A percentile compares a stretch with the other conserved stretches of the same genome.
phyloP scores from a whole-genome alignment of 73 alveolate genomes.

The Blepharisma stoltei region DNA sequence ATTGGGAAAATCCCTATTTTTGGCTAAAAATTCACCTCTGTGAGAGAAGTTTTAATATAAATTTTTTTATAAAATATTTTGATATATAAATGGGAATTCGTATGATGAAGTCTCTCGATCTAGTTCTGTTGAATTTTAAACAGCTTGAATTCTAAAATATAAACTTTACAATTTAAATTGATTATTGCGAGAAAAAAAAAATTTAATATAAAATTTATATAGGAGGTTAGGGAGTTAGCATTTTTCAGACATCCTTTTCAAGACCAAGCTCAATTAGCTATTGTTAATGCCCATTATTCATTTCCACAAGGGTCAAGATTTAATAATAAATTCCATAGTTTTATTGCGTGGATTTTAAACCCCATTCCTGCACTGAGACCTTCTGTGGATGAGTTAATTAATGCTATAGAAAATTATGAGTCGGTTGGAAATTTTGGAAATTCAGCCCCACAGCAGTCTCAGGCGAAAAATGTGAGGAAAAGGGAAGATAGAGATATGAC shows the following conservation, averaged over 20 bases:
- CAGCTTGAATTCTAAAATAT: no score
- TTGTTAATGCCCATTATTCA: slow-evolving; percentile 81
- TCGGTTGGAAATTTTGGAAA: slow-evolving; percentile 36
- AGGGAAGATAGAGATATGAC: slow-evolving; percentile 41
- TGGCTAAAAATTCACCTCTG: no score
- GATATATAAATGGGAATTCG: no score
- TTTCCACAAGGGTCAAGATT: slow-evolving; percentile 67
- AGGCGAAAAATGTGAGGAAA: slow-evolving; percentile 42
- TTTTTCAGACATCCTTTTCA: slow-evolving; percentile 86
- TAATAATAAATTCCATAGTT: slow-evolving; percentile 77
- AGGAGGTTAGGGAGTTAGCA: no score
- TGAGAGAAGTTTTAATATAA: no score
- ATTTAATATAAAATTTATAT: slow-evolving; percentile 22
- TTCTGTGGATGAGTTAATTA: slow-evolving; percentile 56
- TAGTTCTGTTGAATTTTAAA: no score
- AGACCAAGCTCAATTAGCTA: slow-evolving; percentile 87
- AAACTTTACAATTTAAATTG: no score
- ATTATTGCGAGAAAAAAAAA: neutral
- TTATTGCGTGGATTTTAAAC: slow-evolving; percentile 79
- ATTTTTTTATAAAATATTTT: no score
- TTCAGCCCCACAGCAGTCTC: slow-evolving; percentile 48
- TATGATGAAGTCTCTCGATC: no score
- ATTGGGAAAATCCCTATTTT: no score
- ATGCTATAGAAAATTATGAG: slow-evolving; percentile 67
- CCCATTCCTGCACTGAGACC: slow-evolving; percentile 93